A percentile compares a stretch with the other conserved stretches of the same genome.
phyloP scores from a whole-genome alignment of 306 rosid genomes.

The Oxytropis ochrocephala region DNA sequence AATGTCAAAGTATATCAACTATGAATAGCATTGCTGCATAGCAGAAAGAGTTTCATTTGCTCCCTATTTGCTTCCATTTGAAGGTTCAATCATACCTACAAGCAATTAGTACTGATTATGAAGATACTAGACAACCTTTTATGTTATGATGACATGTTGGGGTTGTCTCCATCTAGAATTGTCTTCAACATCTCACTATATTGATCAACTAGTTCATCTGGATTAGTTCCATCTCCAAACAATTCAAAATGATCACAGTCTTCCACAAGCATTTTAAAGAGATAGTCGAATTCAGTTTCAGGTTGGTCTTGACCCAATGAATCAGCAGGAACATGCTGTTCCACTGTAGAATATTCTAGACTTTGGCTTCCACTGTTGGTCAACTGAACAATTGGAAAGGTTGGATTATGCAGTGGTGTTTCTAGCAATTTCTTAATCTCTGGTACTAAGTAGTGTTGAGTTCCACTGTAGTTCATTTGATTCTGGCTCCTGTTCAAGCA shows the following conservation, averaged over 20 bases:
- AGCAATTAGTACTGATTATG: not conserved
- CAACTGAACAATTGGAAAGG: not conserved
- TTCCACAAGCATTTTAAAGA: constrained; percentile 26
- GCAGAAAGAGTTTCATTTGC: not conserved
- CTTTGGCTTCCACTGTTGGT: constrained; percentile 9
- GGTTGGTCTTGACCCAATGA: constrained; percentile 15
- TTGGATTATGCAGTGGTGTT: not conserved
- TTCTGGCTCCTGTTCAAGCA: no score
- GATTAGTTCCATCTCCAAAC: not conserved
- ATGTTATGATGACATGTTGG: not conserved
- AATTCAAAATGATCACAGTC: not conserved
- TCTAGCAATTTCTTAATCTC: not conserved
- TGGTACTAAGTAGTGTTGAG: not conserved
- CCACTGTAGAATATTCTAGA: not conserved
- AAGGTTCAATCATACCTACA: constrained; percentile 1
- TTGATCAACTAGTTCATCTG: not conserved
- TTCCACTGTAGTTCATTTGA: no score
- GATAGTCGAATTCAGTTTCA: not conserved
- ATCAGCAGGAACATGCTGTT: not conserved
- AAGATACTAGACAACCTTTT: not conserved
- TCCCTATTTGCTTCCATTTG: not conserved
- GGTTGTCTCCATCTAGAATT: not conserved
- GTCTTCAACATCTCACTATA: not conserved
- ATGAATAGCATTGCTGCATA: not conserved
- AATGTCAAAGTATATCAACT: no score